These are phyloP conservation scores for Tetradesmus obliquus DNA, from an alignment of 139 green algal genomes.

Conservation along the genomic window DNA sequence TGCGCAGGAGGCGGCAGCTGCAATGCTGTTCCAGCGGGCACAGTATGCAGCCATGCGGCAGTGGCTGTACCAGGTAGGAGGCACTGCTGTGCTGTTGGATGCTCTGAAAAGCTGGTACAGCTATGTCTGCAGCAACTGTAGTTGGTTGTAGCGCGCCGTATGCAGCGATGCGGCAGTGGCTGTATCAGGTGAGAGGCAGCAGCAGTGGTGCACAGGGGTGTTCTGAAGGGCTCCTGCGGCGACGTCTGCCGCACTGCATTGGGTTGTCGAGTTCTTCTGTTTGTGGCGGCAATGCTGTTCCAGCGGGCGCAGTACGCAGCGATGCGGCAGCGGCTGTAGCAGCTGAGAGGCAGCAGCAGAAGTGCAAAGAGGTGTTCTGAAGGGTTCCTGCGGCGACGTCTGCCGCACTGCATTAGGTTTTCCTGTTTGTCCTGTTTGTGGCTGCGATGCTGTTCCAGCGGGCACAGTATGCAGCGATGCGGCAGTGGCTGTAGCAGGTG, in stretches of 20 bases:
- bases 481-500: constrained; percentile 4
- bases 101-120: too few species aligned
- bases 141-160: too few species aligned
- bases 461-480: constrained; percentile 10
- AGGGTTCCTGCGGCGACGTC: too few species aligned
- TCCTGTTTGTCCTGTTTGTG: background rate
- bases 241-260: too few species aligned
- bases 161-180: too few species aligned
- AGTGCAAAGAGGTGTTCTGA: too few species aligned
- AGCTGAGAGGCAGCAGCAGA: background rate
- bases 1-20: constrained; percentile 19
- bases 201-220: too few species aligned
- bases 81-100: too few species aligned
- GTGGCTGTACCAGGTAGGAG: background rate
- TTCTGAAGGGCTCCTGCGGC: too few species aligned
- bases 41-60: constrained; percentile 35
- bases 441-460: background rate
- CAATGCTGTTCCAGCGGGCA: constrained; percentile 13
- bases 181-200: background rate
- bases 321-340: constrained; percentile 18
- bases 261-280: too few species aligned
- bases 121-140: too few species aligned
- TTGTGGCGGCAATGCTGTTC: constrained; percentile 4
- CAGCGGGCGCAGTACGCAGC: constrained; percentile 27
- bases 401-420: too few species aligned